phyloP scores from a whole-genome alignment of 305 asterid species.

The Rubia peregrina region DNA sequence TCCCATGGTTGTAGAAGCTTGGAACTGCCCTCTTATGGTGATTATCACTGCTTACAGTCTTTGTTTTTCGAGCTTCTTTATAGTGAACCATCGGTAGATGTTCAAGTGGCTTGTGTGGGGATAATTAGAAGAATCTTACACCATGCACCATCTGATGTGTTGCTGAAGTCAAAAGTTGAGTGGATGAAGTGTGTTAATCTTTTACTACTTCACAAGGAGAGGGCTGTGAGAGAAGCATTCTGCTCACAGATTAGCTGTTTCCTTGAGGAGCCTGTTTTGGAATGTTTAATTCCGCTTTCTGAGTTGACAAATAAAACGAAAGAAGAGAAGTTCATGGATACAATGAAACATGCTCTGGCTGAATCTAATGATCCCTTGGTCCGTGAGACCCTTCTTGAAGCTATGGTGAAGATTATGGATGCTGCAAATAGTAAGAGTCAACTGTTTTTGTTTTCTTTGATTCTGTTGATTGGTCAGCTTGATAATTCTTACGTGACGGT shows the following conservation, averaged over 20 bases:
- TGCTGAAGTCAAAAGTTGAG: constrained; percentile 55
- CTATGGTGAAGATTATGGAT: constrained; percentile 70
- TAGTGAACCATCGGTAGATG: constrained; percentile 75
- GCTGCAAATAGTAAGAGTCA: constrained; percentile 58
- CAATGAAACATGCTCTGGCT: constrained; percentile 73
- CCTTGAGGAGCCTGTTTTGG: constrained; percentile 57
- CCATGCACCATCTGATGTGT: constrained; percentile 58
- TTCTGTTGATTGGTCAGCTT: constrained; percentile 76
- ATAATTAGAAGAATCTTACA: constrained; percentile 59
- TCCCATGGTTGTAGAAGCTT: constrained; percentile 29
- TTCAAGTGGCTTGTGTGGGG: constrained; percentile 75
- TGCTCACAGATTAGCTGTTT: constrained; percentile 65
- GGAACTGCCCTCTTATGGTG: constrained; percentile 34
- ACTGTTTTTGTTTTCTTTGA: constrained; percentile 66
- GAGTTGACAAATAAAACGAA: constrained; percentile 52
- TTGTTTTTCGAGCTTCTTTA: constrained; percentile 62
- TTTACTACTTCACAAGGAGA: constrained; percentile 65
- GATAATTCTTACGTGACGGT: constrained; percentile 59
- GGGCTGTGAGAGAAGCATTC: constrained; percentile 75
- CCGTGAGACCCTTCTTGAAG: constrained; percentile 72
- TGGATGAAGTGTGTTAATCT: constrained; percentile 72
- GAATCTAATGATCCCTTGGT: constrained; percentile 71
- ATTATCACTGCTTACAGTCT: constrained; percentile 54
- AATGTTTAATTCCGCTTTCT: constrained; percentile 40
- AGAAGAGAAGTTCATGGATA: constrained; percentile 81